These are phyloP conservation scores for Microdochium nivale DNA, from an alignment of 2,329 filamentous ascomycete species.

Conservation along the genomic window DNA sequence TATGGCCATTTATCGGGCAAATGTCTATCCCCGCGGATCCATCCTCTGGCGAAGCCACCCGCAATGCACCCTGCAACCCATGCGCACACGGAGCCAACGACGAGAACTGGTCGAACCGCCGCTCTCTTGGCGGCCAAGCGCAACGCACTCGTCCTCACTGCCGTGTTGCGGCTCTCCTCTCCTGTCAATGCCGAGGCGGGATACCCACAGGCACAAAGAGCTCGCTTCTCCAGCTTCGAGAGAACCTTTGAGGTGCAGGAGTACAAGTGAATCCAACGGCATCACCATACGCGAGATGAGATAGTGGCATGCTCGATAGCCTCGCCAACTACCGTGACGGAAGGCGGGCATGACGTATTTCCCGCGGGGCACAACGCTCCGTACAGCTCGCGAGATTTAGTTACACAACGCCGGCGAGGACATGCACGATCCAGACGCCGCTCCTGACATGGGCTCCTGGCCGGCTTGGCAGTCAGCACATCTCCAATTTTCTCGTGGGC, in stretches of 20 bases:
- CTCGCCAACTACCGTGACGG: background rate
- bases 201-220: too few relatives aligned
- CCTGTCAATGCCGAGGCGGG: background rate
- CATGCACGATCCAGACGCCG: background rate
- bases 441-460: background rate
- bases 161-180: background rate
- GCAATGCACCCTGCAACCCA: too few relatives aligned
- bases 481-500: background rate
- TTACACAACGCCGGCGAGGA: background rate
- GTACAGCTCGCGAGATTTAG: background rate
- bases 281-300: too few relatives aligned
- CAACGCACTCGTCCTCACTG: background rate
- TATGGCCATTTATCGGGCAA: too few relatives aligned
- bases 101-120: background rate
- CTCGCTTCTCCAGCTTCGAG: too few relatives aligned
- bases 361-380: background rate
- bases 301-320: too few relatives aligned
- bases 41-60: too few relatives aligned
- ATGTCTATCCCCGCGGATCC: too few relatives aligned
- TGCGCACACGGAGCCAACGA: background rate
- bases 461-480: background rate
- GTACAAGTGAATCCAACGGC: background rate
- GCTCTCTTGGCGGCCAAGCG: background rate
- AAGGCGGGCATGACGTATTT: background rate
- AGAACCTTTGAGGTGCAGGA: background rate